phyloP scores from a whole-genome alignment of 176 grass and related monocot genomes.

The Carex littledalei region DNA sequence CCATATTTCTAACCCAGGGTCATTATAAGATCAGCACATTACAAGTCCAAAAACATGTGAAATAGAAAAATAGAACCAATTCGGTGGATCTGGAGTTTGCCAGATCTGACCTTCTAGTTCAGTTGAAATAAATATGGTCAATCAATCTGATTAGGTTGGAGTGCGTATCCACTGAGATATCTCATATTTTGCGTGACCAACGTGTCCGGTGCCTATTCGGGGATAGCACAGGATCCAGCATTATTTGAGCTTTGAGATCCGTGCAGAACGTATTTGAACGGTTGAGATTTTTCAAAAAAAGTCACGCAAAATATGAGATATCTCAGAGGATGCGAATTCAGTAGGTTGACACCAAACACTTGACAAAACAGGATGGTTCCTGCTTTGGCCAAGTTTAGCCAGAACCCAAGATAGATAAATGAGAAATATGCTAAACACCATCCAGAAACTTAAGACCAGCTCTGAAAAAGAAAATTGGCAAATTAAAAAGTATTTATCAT shows the following conservation, averaged over 20 bases:
- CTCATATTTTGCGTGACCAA: no score
- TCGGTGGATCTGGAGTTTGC: neutral
- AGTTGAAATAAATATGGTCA: neutral
- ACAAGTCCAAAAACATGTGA: neutral
- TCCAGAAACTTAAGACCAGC: neutral
- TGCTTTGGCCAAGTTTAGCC: neutral
- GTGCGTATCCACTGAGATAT: no score
- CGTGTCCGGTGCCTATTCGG: no score
- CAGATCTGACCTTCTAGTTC: neutral
- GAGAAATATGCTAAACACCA: neutral
- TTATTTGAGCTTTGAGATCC: no score
- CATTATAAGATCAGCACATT: conserved; percentile 4
- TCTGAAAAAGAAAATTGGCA: neutral
- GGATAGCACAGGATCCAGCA: no score
- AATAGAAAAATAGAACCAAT: neutral
- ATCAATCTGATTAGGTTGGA: neutral
- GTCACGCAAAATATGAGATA: no score
- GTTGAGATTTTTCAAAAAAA: no score
- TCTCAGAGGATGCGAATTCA: no score
- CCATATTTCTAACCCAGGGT: neutral
- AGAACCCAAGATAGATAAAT: neutral
- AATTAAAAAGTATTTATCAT: neutral
- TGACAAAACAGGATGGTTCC: neutral
- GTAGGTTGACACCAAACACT: neutral
- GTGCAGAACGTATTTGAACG: no score